Evolutionary conservation across 2,329 filamentous ascomycete genomes (phyloP), one percentile per base, ranked within the genome.

Genomic region (Exophiala phaeomuriformis): DNA sequence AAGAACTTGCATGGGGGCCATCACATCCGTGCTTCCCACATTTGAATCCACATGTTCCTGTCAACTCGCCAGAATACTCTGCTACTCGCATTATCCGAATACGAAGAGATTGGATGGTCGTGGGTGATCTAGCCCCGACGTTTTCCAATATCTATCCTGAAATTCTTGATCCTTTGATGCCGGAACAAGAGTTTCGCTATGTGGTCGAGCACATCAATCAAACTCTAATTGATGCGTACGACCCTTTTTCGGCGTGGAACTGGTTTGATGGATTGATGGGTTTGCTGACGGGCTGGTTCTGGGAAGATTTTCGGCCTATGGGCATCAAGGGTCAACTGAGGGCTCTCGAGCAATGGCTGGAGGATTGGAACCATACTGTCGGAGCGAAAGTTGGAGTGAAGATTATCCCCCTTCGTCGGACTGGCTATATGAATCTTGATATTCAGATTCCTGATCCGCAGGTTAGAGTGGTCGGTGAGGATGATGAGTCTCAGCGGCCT

Each of bases 111-210:
- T 98, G 90, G 87, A 84, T 97, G 71, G 71, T 90, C 31, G 81
- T 84, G 56, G 93, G 91, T 35, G 93, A 98, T 69, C 74, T 95
- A 30, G 91, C 90, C 1, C 93, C 93, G 0, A 89, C 90, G 0
- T 97, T 94, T 67, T 93, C 88, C 10, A 96, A 97, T 64, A 76
- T 96, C 2, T 98, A 98, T 65, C 93, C 93, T 0, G 93, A 98
- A 67, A 95, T 98, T 53, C 76, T 98, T 5, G 90, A 96, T 61
- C 88, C 90, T 0, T 82, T 90, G 32, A 73, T 98, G 41, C 79
- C 82, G 1, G 93, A 98, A 68, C 84, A 85, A 55, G 88, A 95
- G 63, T 98, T 98, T 66, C 82, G 93, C 2, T 77, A 77, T 7
- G 73, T 97, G 31, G 82, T 98, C 51, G 83, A 90, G 55, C 86